Evolutionary conservation across 108 stramenopile species (phyloP).

Genomic region (Cyclostephanos invisitatus): DNA sequence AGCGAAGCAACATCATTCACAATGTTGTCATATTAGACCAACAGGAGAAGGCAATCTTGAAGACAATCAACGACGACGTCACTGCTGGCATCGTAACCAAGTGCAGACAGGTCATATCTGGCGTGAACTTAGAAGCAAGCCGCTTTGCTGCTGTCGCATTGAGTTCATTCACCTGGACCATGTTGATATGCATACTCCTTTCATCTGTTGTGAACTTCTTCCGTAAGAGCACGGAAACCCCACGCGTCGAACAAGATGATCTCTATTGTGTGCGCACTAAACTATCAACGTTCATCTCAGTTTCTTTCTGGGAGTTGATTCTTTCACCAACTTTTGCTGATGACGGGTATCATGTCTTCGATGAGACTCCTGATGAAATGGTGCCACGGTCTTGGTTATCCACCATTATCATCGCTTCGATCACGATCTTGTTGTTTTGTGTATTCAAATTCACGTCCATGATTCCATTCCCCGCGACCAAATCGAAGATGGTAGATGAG

Average conservation of each 20-base stretch:
- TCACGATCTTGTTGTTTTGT: not conserved
- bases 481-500: not conserved
- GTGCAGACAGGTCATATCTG: not conserved
- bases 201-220: not conserved
- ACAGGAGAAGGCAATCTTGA: not conserved
- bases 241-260: not conserved
- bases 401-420: not conserved
- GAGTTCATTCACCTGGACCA: not conserved
- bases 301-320: conserved; percentile 28
- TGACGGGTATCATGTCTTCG: not conserved
- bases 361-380: not conserved
- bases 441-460: conserved; percentile 13
- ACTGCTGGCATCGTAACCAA: conserved; percentile 5
- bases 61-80: conserved; percentile 13
- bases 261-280: conserved; percentile 18
- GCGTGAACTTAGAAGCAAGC: not conserved
- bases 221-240: not conserved
- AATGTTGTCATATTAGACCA: not conserved
- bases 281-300: conserved; percentile 4
- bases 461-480: not conserved
- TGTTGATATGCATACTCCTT: conserved; percentile 1
- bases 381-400: not conserved
- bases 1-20: not conserved
- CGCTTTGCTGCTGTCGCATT: not conserved
- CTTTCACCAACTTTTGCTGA: not conserved